These are phyloP conservation scores for Lepidopterella palustris DNA, from an alignment of 495 filamentous ascomycete genomes.

Conservation along the genomic window DNA sequence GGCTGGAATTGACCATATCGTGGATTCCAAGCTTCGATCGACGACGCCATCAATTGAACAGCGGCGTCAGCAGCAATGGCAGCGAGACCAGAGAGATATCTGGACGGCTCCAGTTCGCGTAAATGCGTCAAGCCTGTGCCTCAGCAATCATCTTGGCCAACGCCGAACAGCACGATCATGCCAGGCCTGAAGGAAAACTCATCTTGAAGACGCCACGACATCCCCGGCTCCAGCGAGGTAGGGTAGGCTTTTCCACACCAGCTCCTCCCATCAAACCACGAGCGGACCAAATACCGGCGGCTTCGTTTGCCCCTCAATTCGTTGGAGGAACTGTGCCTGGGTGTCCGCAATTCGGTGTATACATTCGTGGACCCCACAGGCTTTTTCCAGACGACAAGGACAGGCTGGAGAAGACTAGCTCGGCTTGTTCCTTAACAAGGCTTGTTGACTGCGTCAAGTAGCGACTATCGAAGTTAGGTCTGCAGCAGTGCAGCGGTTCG, in stretches of 20 bases:
- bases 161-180: neutral
- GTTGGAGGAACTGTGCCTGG: neutral
- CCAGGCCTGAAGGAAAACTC: neutral
- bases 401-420: neutral
- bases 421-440: neutral
- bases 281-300: neutral
- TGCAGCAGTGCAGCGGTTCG: slow-evolving; percentile 24
- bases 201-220: neutral
- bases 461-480: neutral
- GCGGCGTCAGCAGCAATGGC: neutral
- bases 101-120: too few species aligned
- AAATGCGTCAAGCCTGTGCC: neutral
- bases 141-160: neutral
- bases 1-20: slow-evolving; percentile 12
- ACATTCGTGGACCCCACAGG: neutral
- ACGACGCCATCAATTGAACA: neutral
- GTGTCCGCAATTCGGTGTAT: neutral
- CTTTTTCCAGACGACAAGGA: neutral
- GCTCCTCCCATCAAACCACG: neutral
- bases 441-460: neutral
- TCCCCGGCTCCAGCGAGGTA: neutral
- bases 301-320: neutral
- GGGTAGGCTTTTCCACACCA: neutral
- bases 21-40: neutral
- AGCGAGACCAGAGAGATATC: neutral